These are phyloP conservation scores for Amanita molliuscula DNA, from an alignment of 768 basidiomycete species.

Conservation along the genomic window DNA sequence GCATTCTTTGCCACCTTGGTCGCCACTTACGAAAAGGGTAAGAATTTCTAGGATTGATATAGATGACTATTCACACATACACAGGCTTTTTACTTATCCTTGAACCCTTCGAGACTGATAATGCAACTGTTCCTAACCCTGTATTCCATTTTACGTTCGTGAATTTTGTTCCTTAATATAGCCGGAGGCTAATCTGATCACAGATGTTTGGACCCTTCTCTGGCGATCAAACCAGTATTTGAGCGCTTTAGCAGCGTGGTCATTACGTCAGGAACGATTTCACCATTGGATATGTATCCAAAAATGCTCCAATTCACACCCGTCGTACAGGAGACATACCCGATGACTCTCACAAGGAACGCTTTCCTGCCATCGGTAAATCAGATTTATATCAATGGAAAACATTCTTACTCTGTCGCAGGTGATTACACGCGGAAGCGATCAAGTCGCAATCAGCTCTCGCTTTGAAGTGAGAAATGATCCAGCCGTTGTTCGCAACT, in stretches of 20 bases:
- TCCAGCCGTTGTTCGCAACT: constrained; percentile 97
- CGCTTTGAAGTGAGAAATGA: constrained; percentile 99
- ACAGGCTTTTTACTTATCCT: constrained; percentile 92
- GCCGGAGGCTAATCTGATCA: constrained; percentile 5
- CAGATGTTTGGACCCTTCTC: constrained; percentile 94
- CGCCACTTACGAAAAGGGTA: constrained; percentile 96
- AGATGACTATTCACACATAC: constrained; percentile 5
- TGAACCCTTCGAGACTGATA: constrained; percentile 97
- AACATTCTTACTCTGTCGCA: constrained; percentile 17
- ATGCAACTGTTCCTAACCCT: constrained; percentile 96
- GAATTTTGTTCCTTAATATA: not conserved
- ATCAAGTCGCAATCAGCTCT: constrained; percentile 97
- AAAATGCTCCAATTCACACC: constrained; percentile 99
- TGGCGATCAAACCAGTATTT: constrained; percentile 96
- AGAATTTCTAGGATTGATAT: constrained; percentile 1
- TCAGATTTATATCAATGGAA: constrained; percentile 1
- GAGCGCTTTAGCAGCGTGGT: constrained; percentile 97
- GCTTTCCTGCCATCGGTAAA: constrained; percentile 90
- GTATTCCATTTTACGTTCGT: constrained; percentile 91
- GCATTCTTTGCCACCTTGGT: constrained; percentile 95
- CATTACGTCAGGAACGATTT: constrained; percentile 98
- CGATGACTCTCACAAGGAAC: constrained; percentile 95
- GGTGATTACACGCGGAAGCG: constrained; percentile 97
- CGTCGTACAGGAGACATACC: constrained; percentile 92
- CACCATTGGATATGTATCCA: constrained; percentile 98